These are phyloP conservation scores for Tephrocybe sp. DNA, from an alignment of 768 basidiomycete genomes.

Conservation along the genomic window DNA sequence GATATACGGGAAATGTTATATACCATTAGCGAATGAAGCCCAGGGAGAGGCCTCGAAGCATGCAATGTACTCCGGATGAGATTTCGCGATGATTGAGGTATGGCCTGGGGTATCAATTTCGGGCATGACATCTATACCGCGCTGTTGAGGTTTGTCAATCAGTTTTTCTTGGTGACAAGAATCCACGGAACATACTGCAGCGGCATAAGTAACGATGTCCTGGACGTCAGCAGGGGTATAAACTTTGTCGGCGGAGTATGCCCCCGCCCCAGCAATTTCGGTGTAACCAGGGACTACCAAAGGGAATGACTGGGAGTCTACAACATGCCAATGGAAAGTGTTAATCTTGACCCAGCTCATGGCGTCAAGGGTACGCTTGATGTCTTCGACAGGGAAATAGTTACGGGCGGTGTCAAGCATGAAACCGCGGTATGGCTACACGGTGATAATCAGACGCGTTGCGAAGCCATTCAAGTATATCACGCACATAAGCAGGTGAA, in stretches of 20 bases:
- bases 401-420: constrained; percentile 82
- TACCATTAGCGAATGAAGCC: constrained; percentile 57
- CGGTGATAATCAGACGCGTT: neutral
- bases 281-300: constrained; percentile 61
- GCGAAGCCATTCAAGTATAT: neutral
- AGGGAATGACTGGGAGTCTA: constrained; percentile 83
- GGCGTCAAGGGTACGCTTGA: constrained; percentile 70
- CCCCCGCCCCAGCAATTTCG: constrained; percentile 60
- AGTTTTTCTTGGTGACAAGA: constrained; percentile 2
- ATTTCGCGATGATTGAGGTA: constrained; percentile 62
- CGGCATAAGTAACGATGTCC: constrained; percentile 67
- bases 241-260: constrained; percentile 56
- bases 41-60: constrained; percentile 64
- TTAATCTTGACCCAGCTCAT: constrained; percentile 84
- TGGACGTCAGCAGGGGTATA: constrained; percentile 61
- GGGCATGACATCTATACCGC: constrained; percentile 73
- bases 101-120: constrained; percentile 89
- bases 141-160: constrained; percentile 30
- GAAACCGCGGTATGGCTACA: constrained; percentile 70
- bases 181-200: constrained; percentile 46
- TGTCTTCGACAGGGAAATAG: constrained; percentile 64
- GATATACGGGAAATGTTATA: neutral
- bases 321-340: constrained; percentile 84
- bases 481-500: constrained; percentile 63
- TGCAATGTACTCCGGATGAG: constrained; percentile 76